A percentile compares a stretch with the other conserved stretches of the same genome.
Evolutionary conservation across 495 filamentous ascomycete genomes (phyloP).

Genomic region (Rusavskia elegans): DNA sequence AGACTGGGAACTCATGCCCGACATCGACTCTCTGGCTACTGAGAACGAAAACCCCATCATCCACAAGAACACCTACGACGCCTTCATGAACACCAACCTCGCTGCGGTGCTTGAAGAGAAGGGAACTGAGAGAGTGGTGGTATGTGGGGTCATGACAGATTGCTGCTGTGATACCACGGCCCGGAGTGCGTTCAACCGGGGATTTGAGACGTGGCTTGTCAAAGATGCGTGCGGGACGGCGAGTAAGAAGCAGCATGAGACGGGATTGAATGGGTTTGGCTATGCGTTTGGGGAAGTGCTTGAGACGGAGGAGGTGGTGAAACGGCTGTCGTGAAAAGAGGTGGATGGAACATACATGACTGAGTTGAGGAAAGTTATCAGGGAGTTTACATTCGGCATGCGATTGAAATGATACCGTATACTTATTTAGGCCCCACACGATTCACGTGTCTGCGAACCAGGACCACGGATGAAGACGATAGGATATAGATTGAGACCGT

Average conservation of each 20-base stretch:
- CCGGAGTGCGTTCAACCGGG: conserved; percentile 24
- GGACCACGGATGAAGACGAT: no score
- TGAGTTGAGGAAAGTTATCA: not conserved
- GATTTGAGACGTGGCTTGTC: conserved; percentile 26
- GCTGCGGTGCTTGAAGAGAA: conserved; percentile 10
- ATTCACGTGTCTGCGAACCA: no score
- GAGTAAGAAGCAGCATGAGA: conserved; percentile 18
- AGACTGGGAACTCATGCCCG: conserved; percentile 22
- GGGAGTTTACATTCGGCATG: no score
- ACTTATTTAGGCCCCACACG: no score
- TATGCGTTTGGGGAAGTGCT: conserved; percentile 22
- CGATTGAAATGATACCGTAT: no score
- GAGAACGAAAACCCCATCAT: conserved; percentile 8
- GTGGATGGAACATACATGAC: not conserved
- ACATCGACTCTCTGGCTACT: conserved; percentile 7
- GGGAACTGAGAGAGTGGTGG: conserved; percentile 17
- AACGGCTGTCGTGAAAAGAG: conserved; percentile 2
- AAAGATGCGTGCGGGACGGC: conserved; percentile 22
- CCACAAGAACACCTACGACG: conserved; percentile 19
- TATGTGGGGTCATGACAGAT: conserved; percentile 29
- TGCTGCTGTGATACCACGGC: conserved; percentile 27
- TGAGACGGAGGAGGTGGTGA: conserved; percentile 16
- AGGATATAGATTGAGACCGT: no score
- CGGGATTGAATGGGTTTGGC: conserved; percentile 17
- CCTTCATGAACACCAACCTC: conserved; percentile 19